Evolutionary conservation across 768 basidiomycete genomes (phyloP).

Genomic region (Holtermannia corniformis): DNA sequence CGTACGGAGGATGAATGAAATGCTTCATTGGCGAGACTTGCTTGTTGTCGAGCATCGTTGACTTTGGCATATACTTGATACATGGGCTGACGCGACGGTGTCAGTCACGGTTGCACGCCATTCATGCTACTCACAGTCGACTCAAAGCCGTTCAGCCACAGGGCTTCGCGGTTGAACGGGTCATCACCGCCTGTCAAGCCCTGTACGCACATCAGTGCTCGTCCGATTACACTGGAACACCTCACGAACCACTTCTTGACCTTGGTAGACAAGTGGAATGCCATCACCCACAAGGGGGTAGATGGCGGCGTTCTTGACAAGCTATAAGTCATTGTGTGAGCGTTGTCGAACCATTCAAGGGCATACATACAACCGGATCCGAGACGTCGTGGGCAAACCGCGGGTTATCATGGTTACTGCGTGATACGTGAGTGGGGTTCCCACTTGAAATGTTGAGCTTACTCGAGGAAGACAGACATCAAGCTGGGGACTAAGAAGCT

Average conservation of each 20-base stretch:
- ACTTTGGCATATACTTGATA: constrained; percentile 22
- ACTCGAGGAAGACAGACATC: constrained; percentile 40
- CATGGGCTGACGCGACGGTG: background rate
- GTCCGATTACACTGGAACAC: background rate
- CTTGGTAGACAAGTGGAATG: constrained; percentile 40
- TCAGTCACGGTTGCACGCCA: background rate
- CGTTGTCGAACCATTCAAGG: background rate
- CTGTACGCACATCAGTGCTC: constrained; percentile 7
- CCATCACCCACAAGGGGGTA: constrained; percentile 42
- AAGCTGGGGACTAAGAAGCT: constrained; percentile 34
- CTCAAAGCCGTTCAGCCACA: constrained; percentile 27
- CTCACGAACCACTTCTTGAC: constrained; percentile 29
- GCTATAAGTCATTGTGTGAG: constrained; percentile 2
- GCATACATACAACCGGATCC: constrained; percentile 24
- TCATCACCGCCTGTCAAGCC: constrained; percentile 37
- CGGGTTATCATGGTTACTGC: constrained; percentile 38
- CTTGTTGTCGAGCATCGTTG: constrained; percentile 27
- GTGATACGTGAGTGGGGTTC: background rate
- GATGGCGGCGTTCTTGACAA: constrained; percentile 40
- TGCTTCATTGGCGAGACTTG: constrained; percentile 17
- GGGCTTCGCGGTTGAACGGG: constrained; percentile 40
- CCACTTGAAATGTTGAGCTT: constrained; percentile 4
- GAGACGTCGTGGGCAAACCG: constrained; percentile 25
- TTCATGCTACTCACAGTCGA: constrained; percentile 12
- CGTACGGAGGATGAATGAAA: constrained; percentile 24